Evolutionary conservation across 306 rosid species (phyloP), one percentile per base, ranked within the genome.

Genomic region (Begonia peltatifolia): DNA sequence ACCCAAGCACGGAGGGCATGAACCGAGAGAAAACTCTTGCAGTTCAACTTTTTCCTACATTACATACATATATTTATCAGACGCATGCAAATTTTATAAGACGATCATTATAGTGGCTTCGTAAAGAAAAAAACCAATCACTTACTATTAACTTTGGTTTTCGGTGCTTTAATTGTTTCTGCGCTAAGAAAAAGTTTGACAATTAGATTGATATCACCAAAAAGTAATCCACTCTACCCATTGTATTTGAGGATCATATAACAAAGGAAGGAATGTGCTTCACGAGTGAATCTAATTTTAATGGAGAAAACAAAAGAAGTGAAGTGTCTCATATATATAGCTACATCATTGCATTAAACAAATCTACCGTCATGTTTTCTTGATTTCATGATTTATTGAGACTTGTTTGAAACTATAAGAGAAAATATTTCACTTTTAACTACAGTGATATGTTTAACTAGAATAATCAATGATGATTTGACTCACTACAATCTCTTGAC

Each of bases 1-100:
- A 17, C 93, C 99, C 79, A 92, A 63, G 74, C 76, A 61, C 50
- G 99, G 99, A 60, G 96, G 94, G 64, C 84, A 63, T 50, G 93
- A 79, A 65, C 99, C 99, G 16, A 86, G 74, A 47, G 96, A 81
- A 68, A 86, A 83, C 57, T 71, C 93, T 58, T 58, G 87, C 56
- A 92, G 62, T 78, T 92, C 94, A 55, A 92, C 67, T 68, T 65
- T 77, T 70, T 92, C 99, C 99, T 92, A 64, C 62, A 86, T 12
- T 30, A 68, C 49, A 54, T 53, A 63, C 20, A 55, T 59, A 53
- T 66, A 51, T 43, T 58, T 52, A 57, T 51, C 66, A 10, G 53
- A 25, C 9, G 38, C 38, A 30, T 55, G 35, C 61, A 42, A 74
- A 57, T 49, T 25, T 56, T 63, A 12, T 51, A 68, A 42, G 60